A percentile compares a stretch with the other conserved stretches of the same genome.
Conservation (phyloP, 805 yeast species). For the Saccharomycopsis selenospora region DNA sequence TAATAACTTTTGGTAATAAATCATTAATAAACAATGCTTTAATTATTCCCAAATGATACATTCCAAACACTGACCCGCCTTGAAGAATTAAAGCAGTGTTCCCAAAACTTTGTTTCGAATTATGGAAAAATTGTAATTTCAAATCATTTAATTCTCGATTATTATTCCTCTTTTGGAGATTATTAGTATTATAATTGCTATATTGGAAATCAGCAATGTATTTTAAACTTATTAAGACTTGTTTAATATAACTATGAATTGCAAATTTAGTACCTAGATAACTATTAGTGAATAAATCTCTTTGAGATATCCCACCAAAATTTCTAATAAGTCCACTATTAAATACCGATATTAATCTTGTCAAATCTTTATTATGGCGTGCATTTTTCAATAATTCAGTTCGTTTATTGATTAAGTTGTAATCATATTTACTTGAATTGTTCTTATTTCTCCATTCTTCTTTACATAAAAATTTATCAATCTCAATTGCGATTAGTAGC, state of each 20-base stretch:
- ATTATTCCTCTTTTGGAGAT: conserved; percentile 21
- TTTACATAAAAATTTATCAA: conserved; percentile 47
- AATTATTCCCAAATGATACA: conserved; percentile 90
- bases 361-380: conserved; percentile 49
- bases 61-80: conserved; percentile 92
- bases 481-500: conserved; percentile 44
- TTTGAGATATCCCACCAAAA: conserved; percentile 84
- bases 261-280: conserved; percentile 82
- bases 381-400: conserved; percentile 56
- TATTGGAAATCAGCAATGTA: conserved; percentile 39
- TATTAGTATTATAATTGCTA: conserved; percentile 22
- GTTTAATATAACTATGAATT: conserved; percentile 80
- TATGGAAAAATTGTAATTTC: conserved; percentile 73
- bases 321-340: conserved; percentile 82
- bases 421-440: conserved; percentile 40
- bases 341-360: conserved; percentile 53
- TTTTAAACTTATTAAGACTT: conserved; percentile 61
- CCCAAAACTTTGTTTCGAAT: conserved; percentile 80
- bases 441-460: conserved; percentile 68
- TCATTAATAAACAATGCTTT: conserved; percentile 71
- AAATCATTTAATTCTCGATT: conserved; percentile 43
- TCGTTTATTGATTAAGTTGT: conserved; percentile 70
- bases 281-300: conserved; percentile 69
- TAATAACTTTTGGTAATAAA: conserved; percentile 73
- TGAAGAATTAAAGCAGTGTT: conserved; percentile 85